Conservation (phyloP, 2,329 filamentous ascomycete genomes). For the Grosmannia clavigera region DNA sequence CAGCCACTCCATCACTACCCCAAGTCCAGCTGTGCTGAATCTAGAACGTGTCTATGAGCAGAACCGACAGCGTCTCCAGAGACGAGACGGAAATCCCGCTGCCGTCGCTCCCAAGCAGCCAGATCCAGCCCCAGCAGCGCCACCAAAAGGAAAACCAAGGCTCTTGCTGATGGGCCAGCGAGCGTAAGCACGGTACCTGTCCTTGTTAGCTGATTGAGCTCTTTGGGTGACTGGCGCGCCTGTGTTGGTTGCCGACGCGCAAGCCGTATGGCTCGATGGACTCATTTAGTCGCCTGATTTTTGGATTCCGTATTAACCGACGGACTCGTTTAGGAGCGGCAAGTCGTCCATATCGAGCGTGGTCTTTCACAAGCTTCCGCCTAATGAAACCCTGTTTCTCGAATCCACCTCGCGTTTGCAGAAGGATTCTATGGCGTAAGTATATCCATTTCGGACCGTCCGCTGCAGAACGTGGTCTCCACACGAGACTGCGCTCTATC, state of each 20-base stretch:
- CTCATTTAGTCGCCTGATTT: conserved; percentile 6
- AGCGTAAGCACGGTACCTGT: conserved; percentile 45
- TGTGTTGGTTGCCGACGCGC: background rate
- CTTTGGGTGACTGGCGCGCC: background rate
- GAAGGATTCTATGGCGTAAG: conserved; percentile 89
- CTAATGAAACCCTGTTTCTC: conserved; percentile 88
- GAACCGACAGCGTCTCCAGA: conserved; percentile 40
- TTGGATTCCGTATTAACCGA: background rate
- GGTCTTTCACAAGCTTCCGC: conserved; percentile 96
- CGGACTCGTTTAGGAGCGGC: conserved; percentile 56
- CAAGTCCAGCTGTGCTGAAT: conserved; percentile 51
- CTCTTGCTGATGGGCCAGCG: conserved; percentile 90
- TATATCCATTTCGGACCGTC: conserved; percentile 9
- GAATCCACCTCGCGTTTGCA: conserved; percentile 92
- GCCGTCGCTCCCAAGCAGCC: conserved; percentile 20
- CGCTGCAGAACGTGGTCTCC: background rate
- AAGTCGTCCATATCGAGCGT: conserved; percentile 98
- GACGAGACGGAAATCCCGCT: conserved; percentile 27
- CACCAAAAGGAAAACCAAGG: conserved; percentile 61
- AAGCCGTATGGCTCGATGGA: background rate
- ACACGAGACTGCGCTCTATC: too few species aligned
- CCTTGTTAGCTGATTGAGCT: background rate
- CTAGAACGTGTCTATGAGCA: conserved; percentile 51
- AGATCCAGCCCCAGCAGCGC: conserved; percentile 30
- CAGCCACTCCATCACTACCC: conserved; percentile 19